Base-by-base conservation (phyloP, 225 moss, liverwort and hornwort genomes). In the Thuidium tamariscinum region DNA sequence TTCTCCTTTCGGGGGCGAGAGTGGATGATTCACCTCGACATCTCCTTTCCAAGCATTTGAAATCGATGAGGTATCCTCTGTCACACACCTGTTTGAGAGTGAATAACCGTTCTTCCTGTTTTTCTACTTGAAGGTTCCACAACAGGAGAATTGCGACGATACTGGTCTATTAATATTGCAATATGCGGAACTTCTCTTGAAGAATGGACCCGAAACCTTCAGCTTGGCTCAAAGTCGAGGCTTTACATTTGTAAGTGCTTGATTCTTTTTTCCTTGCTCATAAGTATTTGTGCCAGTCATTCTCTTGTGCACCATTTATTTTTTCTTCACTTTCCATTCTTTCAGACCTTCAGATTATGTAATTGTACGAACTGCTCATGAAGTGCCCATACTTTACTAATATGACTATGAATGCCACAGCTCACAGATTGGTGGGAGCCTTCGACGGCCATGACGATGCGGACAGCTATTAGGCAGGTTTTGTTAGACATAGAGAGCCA, bases 171-270 rank as follows among this genome's bases (percentile, higher is more conserved):
- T 83, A 11, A 34, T 89, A 76, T 89, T 91, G 83, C 85, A 88
- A 70, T 91, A 75, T 64, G 88, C 83, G 83, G 87, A 91, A 69
- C 74, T 79, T 48, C 83, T 91, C 69, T 83, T 91, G 80, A 86
- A 85, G 75, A 86, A 71, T 62, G 91, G 84, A 64, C 88, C 91
- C 11, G 76, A 82, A 62, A 75, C 74, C 62, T 85, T 87, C 83
- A 74, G 73, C 57, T 87, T 79, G 61, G 91, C 83, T 80, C 87
- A 83, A 87, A 85, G n/a, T 69, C 75, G 11, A 54, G 89, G 85
- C 74, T 88, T 88, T 51, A 56, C 80, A 56, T 91, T 80, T 75
- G 91, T 91, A 83, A 85, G 91, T 79, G 69, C 52, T 76, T 77
- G 15, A 52, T 63, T 48, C 77, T 23, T 26, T 61, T 85, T 61